Evolutionary conservation across 768 basidiomycete species (phyloP), one percentile per base, ranked within the genome.

Genomic region (Baorangia bicolor): DNA sequence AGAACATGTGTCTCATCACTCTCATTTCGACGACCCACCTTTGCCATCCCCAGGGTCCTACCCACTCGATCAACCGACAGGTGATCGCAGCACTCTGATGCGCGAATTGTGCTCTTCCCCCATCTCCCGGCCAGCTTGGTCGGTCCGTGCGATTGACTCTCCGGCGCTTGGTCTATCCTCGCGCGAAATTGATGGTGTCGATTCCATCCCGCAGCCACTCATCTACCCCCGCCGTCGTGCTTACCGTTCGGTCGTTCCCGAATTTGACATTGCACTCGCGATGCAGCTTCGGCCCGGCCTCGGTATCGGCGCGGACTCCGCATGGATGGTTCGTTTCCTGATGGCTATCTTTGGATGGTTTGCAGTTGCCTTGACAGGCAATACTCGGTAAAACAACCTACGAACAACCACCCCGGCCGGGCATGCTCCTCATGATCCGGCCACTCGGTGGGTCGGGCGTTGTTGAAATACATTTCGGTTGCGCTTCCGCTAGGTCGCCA

Each of bases 341-440:
- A 89, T 91, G 88, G 77, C 84, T 30, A 79, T 89, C 70, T 90
- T 87, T 68, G 88, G 88, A 23, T 90, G 88, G 88, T 77, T 90
- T 59, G 80, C 84, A 39, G 78, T 89, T 30, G 74, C 86, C 39
- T 71, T 84, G 54, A 75, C 78, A 30, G 72, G 78, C 37, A 72
- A 68, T 33, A 30, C 53, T 25, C 59, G 55, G 27, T 71, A 47
- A 65, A 65, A 54, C 45, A 27, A 42, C n/a, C 14, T 31, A 42
- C 25, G 46, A 21, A 40, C 6, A 16, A 16, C 39, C 44, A 46
- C 44, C 21, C 14, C 14, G 42, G 23, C 37, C 25, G 35, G 34
- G 21, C 30, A 35, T 57, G 18, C 28, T 25, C 9, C 13, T 21
- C 23, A n/a, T 57, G 20, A 53, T 50, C 27, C 47, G 23, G 48